Evolutionary conservation across 768 basidiomycete species (phyloP).

Genomic region (Auriculariales sp.): DNA sequence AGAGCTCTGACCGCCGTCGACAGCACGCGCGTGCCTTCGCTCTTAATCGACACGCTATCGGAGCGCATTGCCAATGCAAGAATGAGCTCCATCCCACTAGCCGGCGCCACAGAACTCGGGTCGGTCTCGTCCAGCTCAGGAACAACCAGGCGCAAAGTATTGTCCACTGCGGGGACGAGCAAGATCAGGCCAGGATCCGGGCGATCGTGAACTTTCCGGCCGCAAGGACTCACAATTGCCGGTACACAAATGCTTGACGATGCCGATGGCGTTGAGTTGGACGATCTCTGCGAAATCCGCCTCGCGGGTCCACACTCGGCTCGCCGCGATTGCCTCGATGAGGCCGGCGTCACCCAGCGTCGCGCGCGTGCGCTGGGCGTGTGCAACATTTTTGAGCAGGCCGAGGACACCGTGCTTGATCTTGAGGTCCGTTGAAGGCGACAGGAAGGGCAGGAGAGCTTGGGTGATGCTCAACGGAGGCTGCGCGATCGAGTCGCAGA

Average conservation of each 20-base stretch:
- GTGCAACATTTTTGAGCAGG: slow-evolving; percentile 63
- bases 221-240: slow-evolving; percentile 40
- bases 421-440: slow-evolving; percentile 50
- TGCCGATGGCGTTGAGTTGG: slow-evolving; percentile 76
- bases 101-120: slow-evolving; percentile 9
- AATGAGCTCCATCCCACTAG: slow-evolving; percentile 45
- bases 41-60: slow-evolving; percentile 68
- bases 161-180: slow-evolving; percentile 22
- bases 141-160: slow-evolving; percentile 36
- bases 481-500: slow-evolving; percentile 38
- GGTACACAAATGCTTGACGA: slow-evolving; percentile 79
- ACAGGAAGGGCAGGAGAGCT: slow-evolving; percentile 46
- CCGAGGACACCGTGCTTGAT: slow-evolving; percentile 83
- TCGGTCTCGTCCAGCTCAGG: slow-evolving; percentile 12
- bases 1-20: slow-evolving; percentile 75
- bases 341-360: slow-evolving; percentile 47
- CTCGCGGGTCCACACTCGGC: slow-evolving; percentile 54
- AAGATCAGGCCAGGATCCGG: not conserved
- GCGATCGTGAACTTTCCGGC: not conserved
- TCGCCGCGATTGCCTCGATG: slow-evolving; percentile 43
- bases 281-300: slow-evolving; percentile 78
- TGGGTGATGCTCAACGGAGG: slow-evolving; percentile 45
- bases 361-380: slow-evolving; percentile 41
- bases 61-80: slow-evolving; percentile 64
- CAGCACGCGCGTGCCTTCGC: slow-evolving; percentile 79